Base-by-base conservation (phyloP, 129 eudicot genomes). In the Solidago caesia region DNA sequence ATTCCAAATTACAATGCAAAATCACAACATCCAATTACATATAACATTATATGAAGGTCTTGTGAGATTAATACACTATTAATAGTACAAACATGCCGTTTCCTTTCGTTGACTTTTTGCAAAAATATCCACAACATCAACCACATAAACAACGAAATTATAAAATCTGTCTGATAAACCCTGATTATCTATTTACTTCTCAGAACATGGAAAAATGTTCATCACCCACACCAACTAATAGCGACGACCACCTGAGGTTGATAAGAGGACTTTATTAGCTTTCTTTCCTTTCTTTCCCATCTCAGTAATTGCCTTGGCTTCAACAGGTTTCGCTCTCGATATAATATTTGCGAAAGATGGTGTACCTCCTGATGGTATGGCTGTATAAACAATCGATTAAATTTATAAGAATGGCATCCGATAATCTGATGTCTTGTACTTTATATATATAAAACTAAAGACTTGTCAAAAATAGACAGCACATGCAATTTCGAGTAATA, bases 211-310 rank as follows among this genome's bases (percentile, higher is more conserved):
- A 41, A 33, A 52, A 1, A 15, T 5, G 21, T 53, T 2, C 4
- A 15, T 41, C 33, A 5, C 43, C 8, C n/a, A 14, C 41, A 60
- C 13, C 41, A 82, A 70, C n/a, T 42, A 86, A 77, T 84, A 86
- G 11, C 99, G 96, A 27, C 99, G 94, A 70, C 90, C 92, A 77
- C 99, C 97, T 5, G 96, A 82, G 26, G 97, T 95, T 74, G 99
- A 91, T 46, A 95, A 66, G 71, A 95, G 94, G 43, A 95, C 90
- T 16, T 89, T 85, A 75, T 83, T 81, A 26, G 82, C 76, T 72
- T 91, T 95, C 83, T 84, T 94, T 41, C 99, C 99, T 78, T 83
- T 95, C 87, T 87, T 95, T 44, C 84, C 91, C 47, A 53, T 69
- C 53, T 86, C 96, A 68, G 46, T 84, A 71, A 33, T 85, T 58